A percentile compares a stretch with the other conserved stretches of the same genome.
phyloP scores from a whole-genome alignment of 805 yeast species.

The Metschnikowia aberdeeniae region DNA sequence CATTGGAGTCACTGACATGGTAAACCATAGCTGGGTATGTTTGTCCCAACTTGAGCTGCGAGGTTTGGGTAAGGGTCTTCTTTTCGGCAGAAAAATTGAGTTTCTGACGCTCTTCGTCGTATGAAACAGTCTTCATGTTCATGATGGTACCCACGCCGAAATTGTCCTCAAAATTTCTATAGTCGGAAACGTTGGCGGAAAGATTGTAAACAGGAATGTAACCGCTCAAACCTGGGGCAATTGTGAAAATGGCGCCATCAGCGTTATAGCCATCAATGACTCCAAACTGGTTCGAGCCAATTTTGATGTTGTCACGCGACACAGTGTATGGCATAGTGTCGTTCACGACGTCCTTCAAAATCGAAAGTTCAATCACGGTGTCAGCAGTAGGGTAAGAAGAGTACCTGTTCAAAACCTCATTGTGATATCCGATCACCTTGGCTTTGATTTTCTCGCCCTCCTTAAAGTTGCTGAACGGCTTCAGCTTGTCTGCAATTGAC shows the following conservation, averaged over 20 bases:
- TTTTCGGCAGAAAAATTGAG: constrained; percentile 49
- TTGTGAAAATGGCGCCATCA: constrained; percentile 62
- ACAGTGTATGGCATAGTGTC: constrained; percentile 14
- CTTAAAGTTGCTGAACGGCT: constrained; percentile 58
- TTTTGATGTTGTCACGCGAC: constrained; percentile 28
- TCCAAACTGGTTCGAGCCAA: constrained; percentile 51
- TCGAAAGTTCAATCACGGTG: constrained; percentile 60
- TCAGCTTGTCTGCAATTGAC: constrained; percentile 53
- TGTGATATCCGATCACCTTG: constrained; percentile 73
- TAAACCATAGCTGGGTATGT: constrained; percentile 59
- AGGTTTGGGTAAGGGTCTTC: constrained; percentile 35
- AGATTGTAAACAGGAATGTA: constrained; percentile 62
- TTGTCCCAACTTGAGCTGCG: constrained; percentile 52
- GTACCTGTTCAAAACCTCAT: constrained; percentile 62
- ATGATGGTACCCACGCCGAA: constrained; percentile 74
- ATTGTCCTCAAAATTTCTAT: constrained; percentile 47
- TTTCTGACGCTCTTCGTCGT: constrained; percentile 52
- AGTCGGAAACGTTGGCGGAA: constrained; percentile 47
- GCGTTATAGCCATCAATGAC: constrained; percentile 62
- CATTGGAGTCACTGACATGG: constrained; percentile 54
- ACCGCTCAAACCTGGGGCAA: constrained; percentile 68
- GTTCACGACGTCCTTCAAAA: constrained; percentile 41
- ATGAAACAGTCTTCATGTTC: constrained; percentile 48
- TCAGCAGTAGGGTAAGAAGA: constrained; percentile 49
- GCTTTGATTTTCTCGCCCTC: constrained; percentile 57